Evolutionary conservation across 2,329 filamentous ascomycete genomes (phyloP), one percentile per base, ranked within the genome.

Genomic region (Helotiales sp.): DNA sequence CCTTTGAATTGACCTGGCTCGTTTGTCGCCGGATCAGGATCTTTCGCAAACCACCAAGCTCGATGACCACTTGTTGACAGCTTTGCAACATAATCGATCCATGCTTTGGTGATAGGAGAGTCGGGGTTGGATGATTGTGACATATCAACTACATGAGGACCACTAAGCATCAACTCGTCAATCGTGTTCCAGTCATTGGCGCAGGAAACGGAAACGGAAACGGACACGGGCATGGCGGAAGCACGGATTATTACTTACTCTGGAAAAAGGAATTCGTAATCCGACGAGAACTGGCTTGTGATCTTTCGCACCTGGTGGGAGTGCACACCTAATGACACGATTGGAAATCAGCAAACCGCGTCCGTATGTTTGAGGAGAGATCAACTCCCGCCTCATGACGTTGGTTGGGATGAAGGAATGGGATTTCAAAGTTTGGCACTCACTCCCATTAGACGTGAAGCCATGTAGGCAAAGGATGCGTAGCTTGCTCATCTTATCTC

Each of bases 1-100:
- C 61, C 61, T 9, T 60, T 9, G 33, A 58, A 59, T 6, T 33
- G 17, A 19, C 53, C 58, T 3, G 33, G 29, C 9, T 59, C 53
- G 30, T 49, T 52, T 3, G 46, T 57, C 2, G 46, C 44, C 15
- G 55, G 52, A 25, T 57, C 36, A 1, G 57, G 48, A 24, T 61
- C 58, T 30, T 54, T 47, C n/a, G 59, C 56, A 44, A 59, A 55
- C 61, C 61, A 63, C 61, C 61, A 63, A n/a, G 58, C 61, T 30
- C 59, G 51, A 24, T 61, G 58, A 12, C 58, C 58, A 19, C 56
- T 47, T 19, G 30, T 57, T 19, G 61, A 63, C 19, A 59, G 57
- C n/a, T 49, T 29, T 8, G 31, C 25, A 6, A 63, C 61, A 27
- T 51, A 63, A 2, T 59, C 44, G n/a, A 30, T 55, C 53, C 55